These are phyloP conservation scores for Phylloporus scabripes DNA, from an alignment of 768 basidiomycete species.

Conservation along the genomic window DNA sequence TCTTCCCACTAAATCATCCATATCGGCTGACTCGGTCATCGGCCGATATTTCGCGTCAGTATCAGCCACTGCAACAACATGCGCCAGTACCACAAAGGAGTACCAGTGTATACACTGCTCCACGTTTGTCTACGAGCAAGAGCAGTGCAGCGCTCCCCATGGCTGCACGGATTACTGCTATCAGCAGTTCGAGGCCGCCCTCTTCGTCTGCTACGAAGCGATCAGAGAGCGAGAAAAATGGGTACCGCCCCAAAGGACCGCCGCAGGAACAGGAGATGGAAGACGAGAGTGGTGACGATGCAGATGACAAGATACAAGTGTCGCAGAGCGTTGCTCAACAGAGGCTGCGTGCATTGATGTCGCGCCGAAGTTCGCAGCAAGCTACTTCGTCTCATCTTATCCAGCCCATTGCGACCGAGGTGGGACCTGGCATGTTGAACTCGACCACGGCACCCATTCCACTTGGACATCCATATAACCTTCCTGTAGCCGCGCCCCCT, in stretches of 20 bases:
- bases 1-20: conserved; percentile 56
- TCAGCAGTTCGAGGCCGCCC: conserved; percentile 26
- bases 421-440: conserved; percentile 20
- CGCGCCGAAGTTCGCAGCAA: conserved; percentile 37
- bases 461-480: conserved; percentile 63
- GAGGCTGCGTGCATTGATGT: conserved; percentile 53
- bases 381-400: conserved; percentile 17
- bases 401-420: conserved; percentile 14
- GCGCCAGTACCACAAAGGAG: conserved; percentile 25
- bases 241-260: conserved; percentile 60
- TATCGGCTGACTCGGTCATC: conserved; percentile 48
- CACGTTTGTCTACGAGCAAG: conserved; percentile 46
- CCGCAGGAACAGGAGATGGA: conserved; percentile 66
- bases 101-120: conserved; percentile 29
- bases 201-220: conserved; percentile 19
- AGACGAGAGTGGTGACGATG: conserved; percentile 51
- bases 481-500: conserved; percentile 58
- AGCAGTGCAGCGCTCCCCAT: conserved; percentile 56
- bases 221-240: conserved; percentile 30
- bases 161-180: conserved; percentile 43
- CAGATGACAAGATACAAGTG: conserved; percentile 47
- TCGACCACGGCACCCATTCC: conserved; percentile 49
- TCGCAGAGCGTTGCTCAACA: conserved; percentile 68
- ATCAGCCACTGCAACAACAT: conserved; percentile 15
- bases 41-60: conserved; percentile 39